A percentile compares a stretch with the other conserved stretches of the same genome.
These are phyloP conservation scores for Dioscorea cayenensis DNA, from an alignment of 116 monocot genomes.

Conservation along the genomic window DNA sequence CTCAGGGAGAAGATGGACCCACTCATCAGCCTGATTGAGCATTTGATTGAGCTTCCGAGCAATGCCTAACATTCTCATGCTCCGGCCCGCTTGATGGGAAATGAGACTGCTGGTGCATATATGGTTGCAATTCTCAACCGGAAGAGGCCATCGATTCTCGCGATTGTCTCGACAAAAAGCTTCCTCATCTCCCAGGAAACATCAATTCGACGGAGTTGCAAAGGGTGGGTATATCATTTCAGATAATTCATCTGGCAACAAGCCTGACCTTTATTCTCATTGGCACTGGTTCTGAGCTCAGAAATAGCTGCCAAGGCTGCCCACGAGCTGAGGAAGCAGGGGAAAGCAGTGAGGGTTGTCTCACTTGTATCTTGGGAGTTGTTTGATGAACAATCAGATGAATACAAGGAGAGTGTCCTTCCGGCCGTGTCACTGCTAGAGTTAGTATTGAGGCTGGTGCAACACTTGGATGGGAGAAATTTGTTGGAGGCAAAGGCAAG, in stretches of 20 bases:
- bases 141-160: slow-evolving; percentile 85
- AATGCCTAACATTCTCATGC: slow-evolving; percentile 92
- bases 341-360: slow-evolving; percentile 72
- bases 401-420: slow-evolving; percentile 86
- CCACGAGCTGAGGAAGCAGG: slow-evolving; percentile 83
- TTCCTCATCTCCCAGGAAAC: slow-evolving; percentile 86
- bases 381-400: slow-evolving; percentile 80
- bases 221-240: slow-evolving; percentile 94
- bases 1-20: slow-evolving; percentile 88
- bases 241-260: slow-evolving; percentile 79
- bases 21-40: slow-evolving; percentile 98
- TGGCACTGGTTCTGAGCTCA: slow-evolving; percentile 80
- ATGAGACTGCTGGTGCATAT: slow-evolving; percentile 88
- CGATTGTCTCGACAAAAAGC: slow-evolving; percentile 94
- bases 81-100: slow-evolving; percentile 89
- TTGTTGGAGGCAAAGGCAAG: slow-evolving; percentile 65
- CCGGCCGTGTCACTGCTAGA: slow-evolving; percentile 65
- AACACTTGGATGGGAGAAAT: slow-evolving; percentile 88
- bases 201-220: slow-evolving; percentile 79
- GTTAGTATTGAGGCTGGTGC: slow-evolving; percentile 88
- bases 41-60: slow-evolving; percentile 83
- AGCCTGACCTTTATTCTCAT: slow-evolving; percentile 79
- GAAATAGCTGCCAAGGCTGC: slow-evolving; percentile 90
- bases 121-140: slow-evolving; percentile 73
- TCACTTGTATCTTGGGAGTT: slow-evolving; percentile 90